phyloP scores from a whole-genome alignment of 2,329 filamentous ascomycete genomes.

The Tympanopsis confertula region DNA sequence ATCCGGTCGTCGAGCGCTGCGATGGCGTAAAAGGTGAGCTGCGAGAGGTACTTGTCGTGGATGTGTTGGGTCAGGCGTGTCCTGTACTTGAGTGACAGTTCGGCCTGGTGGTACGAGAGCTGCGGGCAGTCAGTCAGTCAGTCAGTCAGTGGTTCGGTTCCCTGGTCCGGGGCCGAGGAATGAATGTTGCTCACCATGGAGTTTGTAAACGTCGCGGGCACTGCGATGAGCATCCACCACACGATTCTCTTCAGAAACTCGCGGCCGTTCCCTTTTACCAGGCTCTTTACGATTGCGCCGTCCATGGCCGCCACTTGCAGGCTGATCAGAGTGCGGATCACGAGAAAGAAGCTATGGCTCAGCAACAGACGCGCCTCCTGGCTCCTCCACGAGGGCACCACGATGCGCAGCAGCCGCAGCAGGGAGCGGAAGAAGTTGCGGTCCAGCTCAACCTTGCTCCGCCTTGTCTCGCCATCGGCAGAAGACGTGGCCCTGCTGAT shows the following conservation, averaged over 20 bases:
- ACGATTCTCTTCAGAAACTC: constrained; percentile 52
- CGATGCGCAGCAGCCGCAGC: constrained; percentile 34
- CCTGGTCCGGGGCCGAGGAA: neutral
- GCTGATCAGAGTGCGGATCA: constrained; percentile 54
- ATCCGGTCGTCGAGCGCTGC: constrained; percentile 92
- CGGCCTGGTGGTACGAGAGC: constrained; percentile 94
- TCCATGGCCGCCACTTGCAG: constrained; percentile 60
- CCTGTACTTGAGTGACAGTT: constrained; percentile 82
- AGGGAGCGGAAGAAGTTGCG: constrained; percentile 58
- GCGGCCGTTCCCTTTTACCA: constrained; percentile 55
- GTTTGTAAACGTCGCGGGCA: constrained; percentile 63
- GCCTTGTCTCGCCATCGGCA: constrained; percentile 24
- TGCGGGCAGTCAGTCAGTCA: constrained; percentile 22
- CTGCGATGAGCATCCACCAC: constrained; percentile 62
- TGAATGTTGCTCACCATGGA: constrained; percentile 43
- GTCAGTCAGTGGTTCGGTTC: neutral
- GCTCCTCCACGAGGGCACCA: constrained; percentile 54
- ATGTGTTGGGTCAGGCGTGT: constrained; percentile 85
- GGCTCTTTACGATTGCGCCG: constrained; percentile 50
- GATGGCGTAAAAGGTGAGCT: constrained; percentile 95
- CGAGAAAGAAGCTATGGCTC: constrained; percentile 56
- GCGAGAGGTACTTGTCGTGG: constrained; percentile 90
- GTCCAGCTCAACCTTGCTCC: constrained; percentile 84
- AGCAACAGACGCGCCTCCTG: constrained; percentile 53
- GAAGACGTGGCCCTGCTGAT: constrained; percentile 14